A percentile compares a stretch with the other conserved stretches of the same genome.
Evolutionary conservation across 2,329 filamentous ascomycete species (phyloP).

Genomic region (Hypoxylon sp.): DNA sequence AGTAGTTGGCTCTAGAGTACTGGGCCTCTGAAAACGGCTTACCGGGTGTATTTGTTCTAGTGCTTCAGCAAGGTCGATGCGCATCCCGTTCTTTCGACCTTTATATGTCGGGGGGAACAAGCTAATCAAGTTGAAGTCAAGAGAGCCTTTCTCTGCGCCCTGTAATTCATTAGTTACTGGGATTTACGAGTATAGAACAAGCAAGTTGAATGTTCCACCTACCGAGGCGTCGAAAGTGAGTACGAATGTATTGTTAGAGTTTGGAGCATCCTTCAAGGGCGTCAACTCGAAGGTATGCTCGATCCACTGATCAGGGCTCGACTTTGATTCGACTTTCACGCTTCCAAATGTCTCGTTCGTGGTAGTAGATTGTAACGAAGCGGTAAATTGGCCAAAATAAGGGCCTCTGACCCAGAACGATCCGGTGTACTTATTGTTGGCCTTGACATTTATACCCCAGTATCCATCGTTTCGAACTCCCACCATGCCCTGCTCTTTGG

Average conservation of each 20-base stretch:
- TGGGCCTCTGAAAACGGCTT: constrained; percentile 38
- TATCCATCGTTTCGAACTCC: constrained; percentile 69
- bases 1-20: neutral
- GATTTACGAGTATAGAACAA: neutral
- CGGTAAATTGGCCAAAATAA: constrained; percentile 64
- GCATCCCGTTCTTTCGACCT: constrained; percentile 69
- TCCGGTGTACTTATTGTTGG: constrained; percentile 61
- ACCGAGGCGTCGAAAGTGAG: constrained; percentile 65
- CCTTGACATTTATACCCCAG: constrained; percentile 70
- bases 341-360: constrained; percentile 62
- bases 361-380: constrained; percentile 62
- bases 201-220: constrained; percentile 13
- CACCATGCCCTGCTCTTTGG: constrained; percentile 55
- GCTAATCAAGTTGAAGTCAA: constrained; percentile 72
- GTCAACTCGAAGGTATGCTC: constrained; percentile 65
- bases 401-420: constrained; percentile 68
- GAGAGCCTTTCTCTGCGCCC: constrained; percentile 57
- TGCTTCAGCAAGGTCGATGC: constrained; percentile 68
- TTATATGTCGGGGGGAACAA: constrained; percentile 74
- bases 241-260: constrained; percentile 69
- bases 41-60: constrained; percentile 67
- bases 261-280: constrained; percentile 63
- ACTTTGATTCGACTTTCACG: constrained; percentile 62
- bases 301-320: constrained; percentile 62
- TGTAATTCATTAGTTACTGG: constrained; percentile 41